Percentiles rank a stretch among this genome's conserved stretches.
Conservation (phyloP, 768 basidiomycete species). For the Tricholomella constricta region DNA sequence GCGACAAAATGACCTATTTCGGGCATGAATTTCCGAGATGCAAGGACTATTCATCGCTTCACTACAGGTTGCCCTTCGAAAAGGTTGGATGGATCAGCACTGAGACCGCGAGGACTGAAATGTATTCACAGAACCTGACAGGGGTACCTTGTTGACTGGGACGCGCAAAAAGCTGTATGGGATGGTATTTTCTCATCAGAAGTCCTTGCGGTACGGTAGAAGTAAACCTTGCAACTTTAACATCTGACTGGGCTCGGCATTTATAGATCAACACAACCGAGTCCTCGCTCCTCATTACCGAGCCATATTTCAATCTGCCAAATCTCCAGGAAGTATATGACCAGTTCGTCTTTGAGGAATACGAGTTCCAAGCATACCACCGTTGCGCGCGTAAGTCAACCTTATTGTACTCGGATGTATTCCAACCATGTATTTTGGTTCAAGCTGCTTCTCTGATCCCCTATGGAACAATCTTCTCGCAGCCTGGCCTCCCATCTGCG, state of each 20-base stretch:
- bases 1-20: slow-evolving; percentile 79
- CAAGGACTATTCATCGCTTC: slow-evolving; percentile 76
- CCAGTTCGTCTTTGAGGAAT: slow-evolving; percentile 96
- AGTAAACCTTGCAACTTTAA: background rate
- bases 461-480: slow-evolving; percentile 68
- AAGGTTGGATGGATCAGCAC: slow-evolving; percentile 52
- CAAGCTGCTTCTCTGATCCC: slow-evolving; percentile 82
- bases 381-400: slow-evolving; percentile 74
- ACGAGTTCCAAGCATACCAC: slow-evolving; percentile 84
- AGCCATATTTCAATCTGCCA: slow-evolving; percentile 92
- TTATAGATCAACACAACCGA: slow-evolving; percentile 70
- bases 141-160: slow-evolving; percentile 96
- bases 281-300: slow-evolving; percentile 83
- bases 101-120: slow-evolving; percentile 8
- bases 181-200: slow-evolving; percentile 83
- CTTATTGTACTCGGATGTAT: slow-evolving; percentile 1
- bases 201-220: slow-evolving; percentile 56
- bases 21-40: slow-evolving; percentile 84
- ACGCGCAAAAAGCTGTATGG: slow-evolving; percentile 93
- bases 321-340: slow-evolving; percentile 93
- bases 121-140: slow-evolving; percentile 36
- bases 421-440: slow-evolving; percentile 16
- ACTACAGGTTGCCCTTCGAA: slow-evolving; percentile 86
- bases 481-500: slow-evolving; percentile 50
- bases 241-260: slow-evolving; percentile 10